A percentile compares a stretch with the other conserved stretches of the same genome.
phyloP scores from a whole-genome alignment of 2,329 filamentous ascomycete species.

The Arthrobotrys entomopaga region DNA sequence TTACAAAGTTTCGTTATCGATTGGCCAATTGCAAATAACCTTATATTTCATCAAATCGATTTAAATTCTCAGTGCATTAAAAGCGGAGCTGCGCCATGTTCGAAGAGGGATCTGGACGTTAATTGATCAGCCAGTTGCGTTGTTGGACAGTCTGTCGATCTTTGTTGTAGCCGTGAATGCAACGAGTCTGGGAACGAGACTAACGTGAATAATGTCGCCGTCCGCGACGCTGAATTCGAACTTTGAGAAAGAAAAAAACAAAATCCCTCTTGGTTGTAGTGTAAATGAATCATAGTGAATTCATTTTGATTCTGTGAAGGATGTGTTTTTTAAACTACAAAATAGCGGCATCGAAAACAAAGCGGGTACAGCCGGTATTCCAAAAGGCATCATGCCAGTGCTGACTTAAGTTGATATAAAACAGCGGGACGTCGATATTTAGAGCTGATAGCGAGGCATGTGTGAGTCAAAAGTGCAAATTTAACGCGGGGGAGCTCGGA shows the following conservation, averaged over 20 bases:
- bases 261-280: not conserved
- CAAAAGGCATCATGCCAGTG: not conserved
- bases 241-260: too few relatives aligned
- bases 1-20: too few relatives aligned
- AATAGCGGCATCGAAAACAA: not conserved
- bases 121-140: too few relatives aligned
- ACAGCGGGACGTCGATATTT: not conserved
- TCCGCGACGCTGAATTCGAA: not conserved
- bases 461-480: constrained; percentile 28
- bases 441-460: constrained; percentile 17
- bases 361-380: constrained; percentile 13
- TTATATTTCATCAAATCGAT: too few relatives aligned
- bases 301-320: not conserved
- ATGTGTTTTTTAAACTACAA: not conserved
- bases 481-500: constrained; percentile 9
- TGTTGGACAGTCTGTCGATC: too few relatives aligned
- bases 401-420: not conserved
- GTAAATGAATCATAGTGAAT: constrained; percentile 17
- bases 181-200: too few relatives aligned
- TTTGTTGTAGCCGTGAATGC: too few relatives aligned
- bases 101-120: too few relatives aligned
- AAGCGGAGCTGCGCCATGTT: too few relatives aligned
- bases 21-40: too few relatives aligned
- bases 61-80: too few relatives aligned
- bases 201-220: too few relatives aligned